These are phyloP conservation scores for Verticillium albo-atrum DNA, from an alignment of 2,329 filamentous ascomycete genomes.

Conservation along the genomic window DNA sequence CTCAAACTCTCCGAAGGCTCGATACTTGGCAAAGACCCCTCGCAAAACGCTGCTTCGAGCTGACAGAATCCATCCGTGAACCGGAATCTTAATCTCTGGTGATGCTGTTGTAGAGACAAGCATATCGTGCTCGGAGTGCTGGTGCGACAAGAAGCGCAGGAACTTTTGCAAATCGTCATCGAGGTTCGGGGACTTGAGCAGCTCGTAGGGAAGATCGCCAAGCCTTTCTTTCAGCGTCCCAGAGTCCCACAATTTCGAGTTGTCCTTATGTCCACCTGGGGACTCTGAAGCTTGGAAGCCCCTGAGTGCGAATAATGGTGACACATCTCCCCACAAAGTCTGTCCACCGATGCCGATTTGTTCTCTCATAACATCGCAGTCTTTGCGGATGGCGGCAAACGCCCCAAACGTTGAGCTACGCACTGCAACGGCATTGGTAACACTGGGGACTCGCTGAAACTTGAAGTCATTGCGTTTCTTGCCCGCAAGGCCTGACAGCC, in stretches of 20 bases:
- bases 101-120: conserved; percentile 51
- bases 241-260: conserved; percentile 33
- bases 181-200: conserved; percentile 60
- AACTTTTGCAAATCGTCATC: conserved; percentile 57
- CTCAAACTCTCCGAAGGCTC: conserved; percentile 47
- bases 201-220: conserved; percentile 42
- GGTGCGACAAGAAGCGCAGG: conserved; percentile 33
- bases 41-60: conserved; percentile 69
- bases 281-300: conserved; percentile 48
- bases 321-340: conserved; percentile 69
- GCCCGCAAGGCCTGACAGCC: conserved; percentile 40
- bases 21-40: conserved; percentile 53
- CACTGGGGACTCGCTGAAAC: conserved; percentile 82
- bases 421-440: conserved; percentile 80
- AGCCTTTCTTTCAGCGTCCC: conserved; percentile 48
- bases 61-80: conserved; percentile 76
- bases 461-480: conserved; percentile 85
- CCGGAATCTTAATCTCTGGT: conserved; percentile 69
- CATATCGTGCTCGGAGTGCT: conserved; percentile 37
- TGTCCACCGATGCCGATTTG: conserved; percentile 63
- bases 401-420: conserved; percentile 86
- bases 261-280: conserved; percentile 29
- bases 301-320: conserved; percentile 63
- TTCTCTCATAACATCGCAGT: conserved; percentile 74
- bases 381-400: conserved; percentile 81